Evolutionary conservation across 768 basidiomycete genomes (phyloP), one percentile per base, ranked within the genome.

Genomic region (Hydnomerulius pinastri): DNA sequence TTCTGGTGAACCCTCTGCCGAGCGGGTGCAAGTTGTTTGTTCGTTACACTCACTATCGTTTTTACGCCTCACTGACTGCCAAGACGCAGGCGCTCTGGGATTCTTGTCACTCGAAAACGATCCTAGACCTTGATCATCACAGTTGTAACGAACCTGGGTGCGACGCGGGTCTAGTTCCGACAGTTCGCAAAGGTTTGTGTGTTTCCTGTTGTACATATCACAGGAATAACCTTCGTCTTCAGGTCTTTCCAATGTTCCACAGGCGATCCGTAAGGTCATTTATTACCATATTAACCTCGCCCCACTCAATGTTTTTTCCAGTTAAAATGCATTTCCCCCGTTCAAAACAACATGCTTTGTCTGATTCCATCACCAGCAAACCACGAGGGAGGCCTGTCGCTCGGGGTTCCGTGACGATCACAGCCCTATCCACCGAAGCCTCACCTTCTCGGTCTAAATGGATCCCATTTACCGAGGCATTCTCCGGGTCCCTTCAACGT

Each of bases 61-160:
- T 38, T 4, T 1, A 32, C 11, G 1, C 33, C 33, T n/a, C 20
- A 27, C 44, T 35, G 30, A 55, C 24, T 18, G 39, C 28, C 9
- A 10, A 4, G 15, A 3, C 18, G 10, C 46, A 67, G 65, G 65
- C 65, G 30, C 32, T 68, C 12, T 64, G 55, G 51, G 66, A 67
- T 36, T 59, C 67, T 3, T 67, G 65, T 21, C 66, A 67, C 20
- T 68, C 66, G 5, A 50, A 58, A 6, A 66, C 65, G 1, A 64
- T 67, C 11, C 54, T 67, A 67, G 65, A 67, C 36, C 60, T 67
- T 23, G 64, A 64, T 7, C 64, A 67, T 21, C 36, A 56, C n/a
- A 33, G 6, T 1, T 66, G 64, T 39, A 66, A 66, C 6, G 61
- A 67, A 43, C 58, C 60, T 8, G 20, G 11, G 25, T 7, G 21